A percentile compares a stretch with the other conserved stretches of the same genome.
Conservation (phyloP, 805 yeast genomes). For the Candida awuae region DNA sequence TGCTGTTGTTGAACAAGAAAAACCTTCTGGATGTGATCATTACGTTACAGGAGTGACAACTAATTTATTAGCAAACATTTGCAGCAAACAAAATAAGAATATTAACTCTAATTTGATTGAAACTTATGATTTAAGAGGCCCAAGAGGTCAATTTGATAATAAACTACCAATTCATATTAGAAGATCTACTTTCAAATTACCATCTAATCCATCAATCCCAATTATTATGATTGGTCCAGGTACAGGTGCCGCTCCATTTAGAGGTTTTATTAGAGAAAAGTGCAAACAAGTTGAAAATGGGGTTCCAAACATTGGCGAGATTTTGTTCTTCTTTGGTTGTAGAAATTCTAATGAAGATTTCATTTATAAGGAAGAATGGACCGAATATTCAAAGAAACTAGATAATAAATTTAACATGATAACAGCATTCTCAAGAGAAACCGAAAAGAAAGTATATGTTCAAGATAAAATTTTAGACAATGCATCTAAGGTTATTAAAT, state of each 20-base stretch:
- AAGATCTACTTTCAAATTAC: slow-evolving; percentile 90
- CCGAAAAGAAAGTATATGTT: slow-evolving; percentile 63
- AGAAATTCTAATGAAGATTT: slow-evolving; percentile 74
- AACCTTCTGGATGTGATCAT: slow-evolving; percentile 27
- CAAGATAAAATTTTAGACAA: slow-evolving; percentile 65
- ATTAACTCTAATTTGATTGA: slow-evolving; percentile 35
- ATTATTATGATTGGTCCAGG: slow-evolving; percentile 95
- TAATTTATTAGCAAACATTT: slow-evolving; percentile 70
- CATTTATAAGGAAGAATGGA: slow-evolving; percentile 87
- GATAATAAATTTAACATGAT: slow-evolving; percentile 60
- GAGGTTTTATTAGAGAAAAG: slow-evolving; percentile 90
- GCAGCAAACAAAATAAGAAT: slow-evolving; percentile 47
- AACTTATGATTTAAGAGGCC: slow-evolving; percentile 74
- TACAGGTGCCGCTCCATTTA: slow-evolving; percentile 97
- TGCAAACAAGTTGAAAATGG: slow-evolving; percentile 43
- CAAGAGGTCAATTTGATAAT: slow-evolving; percentile 46
- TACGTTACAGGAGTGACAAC: slow-evolving; percentile 83
- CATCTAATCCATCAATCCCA: slow-evolving; percentile 75
- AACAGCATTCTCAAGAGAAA: slow-evolving; percentile 84
- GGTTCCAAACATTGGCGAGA: slow-evolving; percentile 56
- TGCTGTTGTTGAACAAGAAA: slow-evolving; percentile 78
- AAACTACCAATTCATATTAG: slow-evolving; percentile 88
- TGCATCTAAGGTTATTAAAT: slow-evolving; percentile 44
- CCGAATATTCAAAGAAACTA: slow-evolving; percentile 52
- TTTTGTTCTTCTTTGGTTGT: slow-evolving; percentile 79